A percentile compares a stretch with the other conserved stretches of the same genome.
Conservation (phyloP, 164 flowering plant species). For the Nelumbo lutea region DNA sequence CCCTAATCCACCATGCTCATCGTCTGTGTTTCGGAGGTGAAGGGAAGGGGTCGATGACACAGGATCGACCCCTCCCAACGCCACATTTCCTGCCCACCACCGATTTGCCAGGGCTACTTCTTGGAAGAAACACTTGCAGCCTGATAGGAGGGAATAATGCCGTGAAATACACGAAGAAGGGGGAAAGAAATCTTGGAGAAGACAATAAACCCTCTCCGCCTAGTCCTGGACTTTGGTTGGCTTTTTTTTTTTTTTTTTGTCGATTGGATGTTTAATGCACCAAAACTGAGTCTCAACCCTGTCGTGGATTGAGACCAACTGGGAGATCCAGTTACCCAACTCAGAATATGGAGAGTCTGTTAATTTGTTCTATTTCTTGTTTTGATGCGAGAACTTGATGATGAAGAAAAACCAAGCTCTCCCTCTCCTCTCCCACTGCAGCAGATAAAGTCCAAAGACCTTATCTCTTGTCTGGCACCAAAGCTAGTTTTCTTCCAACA, state of each 20-base stretch:
- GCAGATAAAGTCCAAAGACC: slow-evolving; percentile 25
- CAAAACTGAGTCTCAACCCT: background rate
- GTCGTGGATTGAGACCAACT: background rate
- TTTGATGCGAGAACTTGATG: slow-evolving; percentile 11
- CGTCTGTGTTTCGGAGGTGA: slow-evolving; percentile 44
- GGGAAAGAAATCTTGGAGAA: background rate
- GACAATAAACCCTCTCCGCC: background rate
- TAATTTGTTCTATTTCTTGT: slow-evolving; percentile 7
- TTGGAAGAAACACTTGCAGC: background rate
- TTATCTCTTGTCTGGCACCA: slow-evolving; percentile 14
- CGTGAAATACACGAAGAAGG: background rate
- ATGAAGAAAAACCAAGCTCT: background rate
- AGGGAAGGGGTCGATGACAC: slow-evolving; percentile 38
- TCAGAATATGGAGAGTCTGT: too few species aligned
- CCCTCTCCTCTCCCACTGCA: background rate
- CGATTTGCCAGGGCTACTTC: slow-evolving; percentile 50
- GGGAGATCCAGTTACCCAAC: too few species aligned
- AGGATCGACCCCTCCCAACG: slow-evolving; percentile 48
- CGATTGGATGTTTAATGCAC: background rate
- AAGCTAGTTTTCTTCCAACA: background rate
- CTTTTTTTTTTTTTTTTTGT: background rate
- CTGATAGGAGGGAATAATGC: background rate
- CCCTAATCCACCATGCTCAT: slow-evolving; percentile 24
- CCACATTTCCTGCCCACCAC: slow-evolving; percentile 82
- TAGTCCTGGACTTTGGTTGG: background rate